Evolutionary conservation across 2,329 filamentous ascomycete species (phyloP).

Genomic region (Chalaropsis thielavioides): DNA sequence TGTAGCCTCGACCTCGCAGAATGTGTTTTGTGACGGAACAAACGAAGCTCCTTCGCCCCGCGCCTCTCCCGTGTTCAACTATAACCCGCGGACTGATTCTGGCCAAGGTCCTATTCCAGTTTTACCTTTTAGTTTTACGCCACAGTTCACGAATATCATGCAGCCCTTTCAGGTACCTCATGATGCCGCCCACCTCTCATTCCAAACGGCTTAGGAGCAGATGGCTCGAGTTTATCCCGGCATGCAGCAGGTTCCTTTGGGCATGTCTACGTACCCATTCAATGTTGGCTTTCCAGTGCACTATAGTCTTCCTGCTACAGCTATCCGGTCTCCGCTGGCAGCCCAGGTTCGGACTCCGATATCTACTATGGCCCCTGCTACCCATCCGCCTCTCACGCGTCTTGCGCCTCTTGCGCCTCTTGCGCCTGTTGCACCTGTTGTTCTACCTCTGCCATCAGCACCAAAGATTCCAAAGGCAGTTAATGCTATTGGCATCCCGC

Average conservation of each 20-base stretch:
- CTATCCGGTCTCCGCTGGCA: not conserved
- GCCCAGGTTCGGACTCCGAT: not conserved
- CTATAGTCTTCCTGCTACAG: not conserved
- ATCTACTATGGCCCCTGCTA: not conserved
- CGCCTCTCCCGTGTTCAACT: not conserved
- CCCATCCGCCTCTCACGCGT: not conserved
- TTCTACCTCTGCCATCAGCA: not conserved
- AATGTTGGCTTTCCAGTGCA: not conserved
- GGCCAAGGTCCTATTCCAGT: not conserved
- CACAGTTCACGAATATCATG: not conserved
- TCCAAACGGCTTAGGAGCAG: not conserved
- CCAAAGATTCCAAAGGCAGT: not conserved
- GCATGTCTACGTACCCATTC: not conserved
- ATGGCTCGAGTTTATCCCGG: constrained; percentile 5
- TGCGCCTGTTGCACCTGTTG: constrained; percentile 4
- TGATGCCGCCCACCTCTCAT: not conserved
- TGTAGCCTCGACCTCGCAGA: not conserved
- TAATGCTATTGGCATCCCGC: not conserved
- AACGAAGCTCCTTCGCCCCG: not conserved
- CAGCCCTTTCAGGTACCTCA: not conserved
- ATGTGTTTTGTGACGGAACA: constrained; percentile 1
- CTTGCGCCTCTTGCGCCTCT: not conserved
- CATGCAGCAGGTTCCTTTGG: constrained; percentile 1
- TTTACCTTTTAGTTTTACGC: not conserved
- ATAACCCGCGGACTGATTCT: not conserved